A percentile compares a stretch with the other conserved stretches of the same genome.
Conservation (phyloP, 2,329 filamentous ascomycete genomes). For the Cadophora sp. region DNA sequence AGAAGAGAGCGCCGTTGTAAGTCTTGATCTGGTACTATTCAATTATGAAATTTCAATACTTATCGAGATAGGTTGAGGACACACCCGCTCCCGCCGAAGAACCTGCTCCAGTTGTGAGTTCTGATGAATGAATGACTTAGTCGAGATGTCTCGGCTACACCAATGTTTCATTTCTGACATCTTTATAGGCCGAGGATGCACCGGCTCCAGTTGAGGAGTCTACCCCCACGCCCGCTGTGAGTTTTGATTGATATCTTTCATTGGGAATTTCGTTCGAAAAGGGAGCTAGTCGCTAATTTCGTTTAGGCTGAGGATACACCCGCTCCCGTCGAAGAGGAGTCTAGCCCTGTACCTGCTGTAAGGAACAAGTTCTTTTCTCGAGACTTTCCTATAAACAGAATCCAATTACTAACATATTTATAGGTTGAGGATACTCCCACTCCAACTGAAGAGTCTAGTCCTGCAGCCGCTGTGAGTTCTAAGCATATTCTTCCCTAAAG, state of each 20-base stretch:
- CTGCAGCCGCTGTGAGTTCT: not conserved
- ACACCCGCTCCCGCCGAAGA: constrained; percentile 3
- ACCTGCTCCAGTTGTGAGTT: constrained; percentile 8
- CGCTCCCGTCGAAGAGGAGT: not conserved
- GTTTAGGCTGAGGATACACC: not conserved
- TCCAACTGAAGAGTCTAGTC: no score
- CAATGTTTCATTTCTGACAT: not conserved
- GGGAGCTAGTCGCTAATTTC: not conserved
- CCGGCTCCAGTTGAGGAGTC: not conserved
- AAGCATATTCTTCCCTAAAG: not conserved
- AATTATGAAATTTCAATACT: not conserved
- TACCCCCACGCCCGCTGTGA: not conserved
- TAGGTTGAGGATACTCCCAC: no score
- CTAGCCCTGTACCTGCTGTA: not conserved
- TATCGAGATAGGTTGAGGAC: constrained; percentile 16
- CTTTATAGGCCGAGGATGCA: constrained; percentile 13
- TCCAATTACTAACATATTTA: no score
- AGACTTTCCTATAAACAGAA: no score
- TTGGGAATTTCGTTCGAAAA: no score
- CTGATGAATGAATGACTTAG: not conserved
- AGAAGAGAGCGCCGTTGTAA: constrained; percentile 5
- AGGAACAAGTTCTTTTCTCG: not conserved
- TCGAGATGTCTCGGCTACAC: not conserved
- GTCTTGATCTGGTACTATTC: not conserved
- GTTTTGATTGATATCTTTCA: not conserved